These are phyloP conservation scores for Aspergillus jensenii DNA, from an alignment of 2,329 filamentous ascomycete genomes.

Conservation along the genomic window DNA sequence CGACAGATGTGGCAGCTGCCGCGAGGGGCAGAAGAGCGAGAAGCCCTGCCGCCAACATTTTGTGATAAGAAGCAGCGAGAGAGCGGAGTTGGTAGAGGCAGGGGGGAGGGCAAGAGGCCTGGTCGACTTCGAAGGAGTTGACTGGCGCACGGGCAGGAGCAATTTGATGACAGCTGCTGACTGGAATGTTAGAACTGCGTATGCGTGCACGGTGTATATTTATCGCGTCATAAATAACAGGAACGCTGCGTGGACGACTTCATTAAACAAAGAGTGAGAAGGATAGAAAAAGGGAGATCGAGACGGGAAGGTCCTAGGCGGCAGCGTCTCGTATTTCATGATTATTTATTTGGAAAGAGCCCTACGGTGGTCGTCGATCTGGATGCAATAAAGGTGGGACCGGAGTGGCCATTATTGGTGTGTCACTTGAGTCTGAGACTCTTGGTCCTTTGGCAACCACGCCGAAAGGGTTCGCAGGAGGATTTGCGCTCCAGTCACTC, in stretches of 20 bases:
- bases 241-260: not conserved
- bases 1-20: slow-evolving; percentile 27
- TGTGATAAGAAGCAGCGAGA: not conserved
- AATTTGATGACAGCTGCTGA: not conserved
- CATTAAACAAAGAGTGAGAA: not conserved
- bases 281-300: not conserved
- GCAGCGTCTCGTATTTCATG: not conserved
- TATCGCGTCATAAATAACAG: not conserved
- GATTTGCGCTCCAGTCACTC: not conserved
- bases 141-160: not conserved
- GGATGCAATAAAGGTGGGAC: slow-evolving; percentile 6
- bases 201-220: not conserved
- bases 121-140: not conserved
- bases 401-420: slow-evolving; percentile 1
- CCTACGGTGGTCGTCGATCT: slow-evolving; percentile 4
- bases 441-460: not conserved
- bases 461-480: not conserved
- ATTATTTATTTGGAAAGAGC: slow-evolving; percentile 1
- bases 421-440: slow-evolving; percentile 3
- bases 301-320: not conserved
- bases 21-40: slow-evolving; percentile 31
- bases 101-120: not conserved
- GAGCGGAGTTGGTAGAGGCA: not conserved
- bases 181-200: not conserved
- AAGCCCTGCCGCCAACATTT: slow-evolving; percentile 31